phyloP scores from a whole-genome alignment of 305 asterid species.

The Nicotiana rustica region DNA sequence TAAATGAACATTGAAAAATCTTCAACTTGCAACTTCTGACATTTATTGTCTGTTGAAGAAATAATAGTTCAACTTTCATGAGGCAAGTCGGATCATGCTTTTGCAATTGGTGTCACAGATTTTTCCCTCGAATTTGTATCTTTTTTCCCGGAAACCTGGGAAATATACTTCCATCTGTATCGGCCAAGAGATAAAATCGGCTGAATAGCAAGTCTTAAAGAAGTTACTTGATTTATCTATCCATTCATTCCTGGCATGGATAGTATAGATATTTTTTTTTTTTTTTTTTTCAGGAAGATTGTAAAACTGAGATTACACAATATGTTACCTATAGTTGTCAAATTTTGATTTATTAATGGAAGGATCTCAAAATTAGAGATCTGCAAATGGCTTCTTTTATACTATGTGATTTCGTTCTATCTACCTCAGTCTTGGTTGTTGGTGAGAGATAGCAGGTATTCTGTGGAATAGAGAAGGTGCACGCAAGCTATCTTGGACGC shows the following conservation, averaged over 20 bases:
- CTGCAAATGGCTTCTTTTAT: neutral
- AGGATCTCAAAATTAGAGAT: constrained; percentile 24
- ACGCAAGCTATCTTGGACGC: no score
- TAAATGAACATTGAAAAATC: constrained; percentile 46
- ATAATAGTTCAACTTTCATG: constrained; percentile 38
- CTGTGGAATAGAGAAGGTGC: no score
- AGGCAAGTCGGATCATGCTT: constrained; percentile 32
- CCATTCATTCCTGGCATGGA: constrained; percentile 31
- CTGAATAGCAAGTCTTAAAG: constrained; percentile 38
- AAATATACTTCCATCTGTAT: constrained; percentile 48
- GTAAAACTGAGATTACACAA: constrained; percentile 42
- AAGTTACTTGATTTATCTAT: constrained; percentile 36
- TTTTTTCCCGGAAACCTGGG: constrained; percentile 47
- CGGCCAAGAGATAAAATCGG: constrained; percentile 42
- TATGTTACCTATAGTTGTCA: constrained; percentile 29
- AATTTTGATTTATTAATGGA: constrained; percentile 39
- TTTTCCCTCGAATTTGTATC: constrained; percentile 36
- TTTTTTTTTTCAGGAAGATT: constrained; percentile 41
- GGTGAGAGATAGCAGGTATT: no score
- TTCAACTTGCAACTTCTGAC: constrained; percentile 35
- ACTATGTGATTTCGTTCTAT: no score
- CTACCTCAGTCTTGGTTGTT: no score
- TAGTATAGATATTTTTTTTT: constrained; percentile 31
- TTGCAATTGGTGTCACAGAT: constrained; percentile 41
- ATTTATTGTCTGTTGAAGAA: constrained; percentile 36